Evolutionary conservation across 208 protist species (phyloP).

Genomic region (Leishmania gerbilli): DNA sequence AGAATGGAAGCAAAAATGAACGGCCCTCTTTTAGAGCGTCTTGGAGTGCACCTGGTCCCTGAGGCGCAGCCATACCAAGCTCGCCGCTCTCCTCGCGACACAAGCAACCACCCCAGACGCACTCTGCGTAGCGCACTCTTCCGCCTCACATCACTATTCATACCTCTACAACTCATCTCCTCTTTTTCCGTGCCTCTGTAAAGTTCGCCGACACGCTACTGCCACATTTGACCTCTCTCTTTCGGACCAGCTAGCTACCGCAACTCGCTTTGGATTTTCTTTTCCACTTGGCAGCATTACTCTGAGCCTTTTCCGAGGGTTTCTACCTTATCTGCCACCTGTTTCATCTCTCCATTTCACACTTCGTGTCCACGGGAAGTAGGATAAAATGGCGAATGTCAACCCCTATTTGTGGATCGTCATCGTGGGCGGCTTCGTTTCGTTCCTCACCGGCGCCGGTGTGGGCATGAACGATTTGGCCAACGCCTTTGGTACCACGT

Average conservation of each 20-base stretch:
- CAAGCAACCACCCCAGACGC: not conserved
- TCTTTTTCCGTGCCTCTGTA: not conserved
- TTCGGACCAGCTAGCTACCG: not conserved
- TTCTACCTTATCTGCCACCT: not conserved
- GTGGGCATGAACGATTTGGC: conserved; percentile 88
- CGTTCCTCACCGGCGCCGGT: conserved; percentile 64
- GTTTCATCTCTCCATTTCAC: not conserved
- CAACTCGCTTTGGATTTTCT: not conserved
- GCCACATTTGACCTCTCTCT: not conserved
- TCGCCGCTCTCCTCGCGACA: not conserved
- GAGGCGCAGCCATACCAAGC: not conserved
- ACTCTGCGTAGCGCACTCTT: not conserved
- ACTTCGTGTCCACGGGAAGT: not conserved
- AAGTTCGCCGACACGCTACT: not conserved
- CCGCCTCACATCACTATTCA: not conserved
- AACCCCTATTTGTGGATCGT: conserved; percentile 72
- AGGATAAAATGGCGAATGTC: conserved; percentile 31
- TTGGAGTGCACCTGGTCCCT: not conserved
- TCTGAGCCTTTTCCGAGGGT: not conserved
- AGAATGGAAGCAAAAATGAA: not conserved
- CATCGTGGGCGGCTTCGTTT: conserved; percentile 55
- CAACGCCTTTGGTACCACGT: conserved; percentile 86
- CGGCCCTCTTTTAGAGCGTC: not conserved
- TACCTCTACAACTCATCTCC: not conserved
- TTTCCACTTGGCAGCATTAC: not conserved